These are phyloP conservation scores for Grammothele lineata DNA, from an alignment of 768 basidiomycete species.

Conservation along the genomic window DNA sequence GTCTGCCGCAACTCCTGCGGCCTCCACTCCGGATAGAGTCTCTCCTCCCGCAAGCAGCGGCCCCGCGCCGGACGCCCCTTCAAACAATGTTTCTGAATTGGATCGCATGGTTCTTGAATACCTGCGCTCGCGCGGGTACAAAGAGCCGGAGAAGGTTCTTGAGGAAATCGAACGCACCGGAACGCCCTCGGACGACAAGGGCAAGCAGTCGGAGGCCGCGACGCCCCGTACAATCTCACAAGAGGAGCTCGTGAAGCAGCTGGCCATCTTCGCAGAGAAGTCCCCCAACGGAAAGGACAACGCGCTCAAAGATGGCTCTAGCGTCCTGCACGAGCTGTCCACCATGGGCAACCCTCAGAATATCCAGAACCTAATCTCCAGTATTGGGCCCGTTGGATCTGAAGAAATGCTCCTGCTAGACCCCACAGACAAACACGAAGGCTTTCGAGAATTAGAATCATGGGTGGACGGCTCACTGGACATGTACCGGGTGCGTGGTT, in stretches of 20 bases:
- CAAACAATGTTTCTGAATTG: conserved; percentile 35
- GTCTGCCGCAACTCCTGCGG: conserved; percentile 49
- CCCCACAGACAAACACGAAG: conserved; percentile 82
- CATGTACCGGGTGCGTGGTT: conserved; percentile 73
- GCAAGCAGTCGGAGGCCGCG: conserved; percentile 26
- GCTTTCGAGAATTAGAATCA: conserved; percentile 78
- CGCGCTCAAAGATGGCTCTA: conserved; percentile 59
- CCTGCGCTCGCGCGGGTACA: conserved; percentile 43
- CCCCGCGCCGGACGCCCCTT: conserved; percentile 33
- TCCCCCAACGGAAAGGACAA: conserved; percentile 66
- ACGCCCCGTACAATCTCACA: conserved; percentile 28
- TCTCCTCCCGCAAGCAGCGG: conserved; percentile 32
- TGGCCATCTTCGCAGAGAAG: conserved; percentile 68
- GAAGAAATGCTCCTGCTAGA: conserved; percentile 80
- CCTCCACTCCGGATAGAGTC: conserved; percentile 42
- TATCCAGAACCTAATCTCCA: conserved; percentile 73
- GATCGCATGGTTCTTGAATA: conserved; percentile 47
- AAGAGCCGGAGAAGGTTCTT: conserved; percentile 40
- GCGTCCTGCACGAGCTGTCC: conserved; percentile 62
- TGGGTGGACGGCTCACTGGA: conserved; percentile 91
- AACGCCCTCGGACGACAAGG: conserved; percentile 30
- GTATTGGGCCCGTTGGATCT: conserved; percentile 73
- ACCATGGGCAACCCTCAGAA: conserved; percentile 66
- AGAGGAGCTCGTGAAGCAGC: conserved; percentile 53
- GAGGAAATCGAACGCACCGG: conserved; percentile 33